Base-by-base conservation (phyloP, 2,329 filamentous ascomycete species). In the Emergomyces africanus region DNA sequence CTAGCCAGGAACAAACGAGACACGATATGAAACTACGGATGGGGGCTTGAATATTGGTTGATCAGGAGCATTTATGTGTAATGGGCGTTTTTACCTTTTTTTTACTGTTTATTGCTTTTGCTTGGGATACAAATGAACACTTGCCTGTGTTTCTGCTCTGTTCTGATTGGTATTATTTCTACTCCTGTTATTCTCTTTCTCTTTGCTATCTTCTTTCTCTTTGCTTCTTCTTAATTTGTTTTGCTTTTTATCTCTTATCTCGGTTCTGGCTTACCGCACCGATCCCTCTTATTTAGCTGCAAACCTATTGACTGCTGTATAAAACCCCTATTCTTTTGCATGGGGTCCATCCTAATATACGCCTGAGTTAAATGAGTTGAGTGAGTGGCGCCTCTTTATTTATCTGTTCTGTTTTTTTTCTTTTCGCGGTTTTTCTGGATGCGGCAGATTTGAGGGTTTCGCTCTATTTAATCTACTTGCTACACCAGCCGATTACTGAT, bases 91-190 rank as follows among this genome's bases (percentile, higher is more conserved):
- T 42, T 37, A 14, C 23, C 8, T 20, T 14, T 9, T 46, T 46
- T 12, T 46, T 53, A 37, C 10, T 53, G 35, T n/a, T n/a, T 53
- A 6, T 23, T 35, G 33, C 23, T 28, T 53, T 23, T 37, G 44
- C 25, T 53, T 42, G 57, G 57, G 57, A 58, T 58, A 58, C 37
- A 58, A 46, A 50, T n/a, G 25, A 49, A 55, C 55, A 57, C 62
- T 58, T 50, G 50, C 42, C 60, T 39, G 50, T 61, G 33, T 35
- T 42, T 23, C 33, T 37, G n/a, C 25, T 35, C 42, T 12, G 12
- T 35, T 58, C 37, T 50, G 48, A 18, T 1, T 50, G 18, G 33
- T 42, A n/a, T 58, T 18, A 4, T 30, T 39, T 42, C 42, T 33
- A 14, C 25, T 57, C 48, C 28, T 35, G n/a, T 2, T 20, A 9